These are phyloP conservation scores for Talaromyces funiculosus DNA, from an alignment of 2,329 filamentous ascomycete species.

Conservation along the genomic window DNA sequence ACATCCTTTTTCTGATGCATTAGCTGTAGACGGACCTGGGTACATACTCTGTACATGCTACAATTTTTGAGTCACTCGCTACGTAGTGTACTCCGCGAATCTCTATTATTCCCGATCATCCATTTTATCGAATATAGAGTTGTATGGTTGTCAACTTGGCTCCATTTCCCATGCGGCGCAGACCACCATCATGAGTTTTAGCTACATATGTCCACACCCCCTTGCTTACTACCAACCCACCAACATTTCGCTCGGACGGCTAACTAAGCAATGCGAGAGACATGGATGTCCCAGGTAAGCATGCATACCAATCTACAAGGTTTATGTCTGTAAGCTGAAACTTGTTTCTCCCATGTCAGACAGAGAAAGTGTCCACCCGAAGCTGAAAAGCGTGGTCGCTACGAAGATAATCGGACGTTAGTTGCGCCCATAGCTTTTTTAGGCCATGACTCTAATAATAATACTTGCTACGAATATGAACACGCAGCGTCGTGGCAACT, in stretches of 20 bases:
- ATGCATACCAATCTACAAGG: neutral
- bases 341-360: neutral
- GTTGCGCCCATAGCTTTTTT: neutral
- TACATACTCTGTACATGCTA: neutral
- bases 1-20: constrained; percentile 2
- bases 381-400: neutral
- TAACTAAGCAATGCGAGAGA: neutral
- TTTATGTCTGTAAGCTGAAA: neutral
- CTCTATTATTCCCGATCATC: neutral
- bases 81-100: neutral
- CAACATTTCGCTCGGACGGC: neutral
- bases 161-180: neutral
- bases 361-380: neutral
- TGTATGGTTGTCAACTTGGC: neutral
- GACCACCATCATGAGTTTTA: neutral
- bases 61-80: neutral
- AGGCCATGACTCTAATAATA: neutral
- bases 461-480: neutral
- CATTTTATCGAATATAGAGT: neutral
- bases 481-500: neutral
- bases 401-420: neutral
- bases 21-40: neutral
- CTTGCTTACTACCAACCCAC: neutral
- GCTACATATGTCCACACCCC: neutral
- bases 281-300: neutral